Base-by-base conservation (phyloP, 2,329 filamentous ascomycete species). In the Berkeleyomyces rouxiae region DNA sequence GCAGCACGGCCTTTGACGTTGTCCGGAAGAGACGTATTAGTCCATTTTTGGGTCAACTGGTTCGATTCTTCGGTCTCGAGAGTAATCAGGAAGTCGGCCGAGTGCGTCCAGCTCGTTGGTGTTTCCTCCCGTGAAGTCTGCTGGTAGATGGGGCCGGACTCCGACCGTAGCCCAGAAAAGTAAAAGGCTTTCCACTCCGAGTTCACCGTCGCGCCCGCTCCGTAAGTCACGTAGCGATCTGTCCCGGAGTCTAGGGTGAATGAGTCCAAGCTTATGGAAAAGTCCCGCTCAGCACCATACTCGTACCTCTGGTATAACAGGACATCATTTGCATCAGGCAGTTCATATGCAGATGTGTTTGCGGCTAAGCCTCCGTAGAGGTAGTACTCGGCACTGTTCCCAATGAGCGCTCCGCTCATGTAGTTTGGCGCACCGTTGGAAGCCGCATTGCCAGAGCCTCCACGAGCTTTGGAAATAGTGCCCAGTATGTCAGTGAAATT, bases 101-200 rank as follows among this genome's bases (percentile, higher is more conserved):
- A 68, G 37, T 49, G 43, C 2, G 78, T 74, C 58, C 13, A 36
- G 4, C 16, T 53, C 4, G 23, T 31, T 13, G 53, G 7, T 1
- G 51, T 43, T 7, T 39, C 40, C 4, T 53, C 46, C 3, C 1
- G n/a, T 74, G 73, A 74, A 4, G n/a, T 11, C 0, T 64, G 61
- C 5, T 69, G 61, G 63, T 74, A 76, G 51, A 87, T 78, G 0
- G 75, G 72, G 0, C 81, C 82, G 67, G 73, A 77, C 0, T 75
- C 70, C 0, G 81, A 77, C 11, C 74, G 78, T 70, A 85, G 73
- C 0, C 86, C 86, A 0, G 82, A 81, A 66, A 89, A 87, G 67
- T 88, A 88, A 75, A 82, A 89, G 0, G 83, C 84, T 67, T 83
- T 78, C 66, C 87, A 84, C 70, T 89, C 86, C 0, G 84, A 87